phyloP scores from a whole-genome alignment of 2,329 filamentous ascomycete genomes.

The Scytalidium sp. region DNA sequence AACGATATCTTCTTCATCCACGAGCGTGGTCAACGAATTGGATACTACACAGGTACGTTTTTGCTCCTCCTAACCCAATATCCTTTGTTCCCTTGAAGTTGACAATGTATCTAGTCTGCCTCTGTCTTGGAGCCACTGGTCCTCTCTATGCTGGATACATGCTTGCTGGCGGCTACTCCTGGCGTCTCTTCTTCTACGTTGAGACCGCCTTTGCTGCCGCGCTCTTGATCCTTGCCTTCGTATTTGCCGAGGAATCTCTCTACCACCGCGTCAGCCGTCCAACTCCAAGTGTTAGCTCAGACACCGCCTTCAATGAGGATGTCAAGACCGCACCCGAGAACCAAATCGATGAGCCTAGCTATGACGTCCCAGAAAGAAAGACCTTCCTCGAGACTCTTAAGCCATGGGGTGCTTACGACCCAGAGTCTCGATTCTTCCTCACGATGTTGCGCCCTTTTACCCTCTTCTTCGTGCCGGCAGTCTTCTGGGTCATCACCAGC shows the following conservation, averaged over 20 bases:
- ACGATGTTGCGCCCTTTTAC: slow-evolving; percentile 44
- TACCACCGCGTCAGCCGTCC: slow-evolving; percentile 40
- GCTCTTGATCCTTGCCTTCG: slow-evolving; percentile 41
- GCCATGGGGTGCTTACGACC: slow-evolving; percentile 40
- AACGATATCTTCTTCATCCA: slow-evolving; percentile 45
- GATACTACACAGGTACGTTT: slow-evolving; percentile 51
- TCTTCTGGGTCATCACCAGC: slow-evolving; percentile 48
- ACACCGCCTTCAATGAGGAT: slow-evolving; percentile 1
- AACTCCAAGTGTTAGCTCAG: slow-evolving; percentile 2
- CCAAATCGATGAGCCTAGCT: slow-evolving; percentile 10
- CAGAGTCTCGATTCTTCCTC: slow-evolving; percentile 40
- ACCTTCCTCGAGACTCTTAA: slow-evolving; percentile 39
- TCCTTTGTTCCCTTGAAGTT: background rate
- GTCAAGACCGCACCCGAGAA: slow-evolving; percentile 2
- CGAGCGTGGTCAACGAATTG: slow-evolving; percentile 49
- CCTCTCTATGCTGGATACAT: slow-evolving; percentile 60
- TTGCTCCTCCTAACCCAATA: background rate
- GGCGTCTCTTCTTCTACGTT: slow-evolving; percentile 61
- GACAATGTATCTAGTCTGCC: slow-evolving; percentile 35
- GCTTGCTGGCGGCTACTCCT: slow-evolving; percentile 55
- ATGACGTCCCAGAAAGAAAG: slow-evolving; percentile 33
- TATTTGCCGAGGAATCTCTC: slow-evolving; percentile 59
- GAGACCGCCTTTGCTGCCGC: slow-evolving; percentile 48
- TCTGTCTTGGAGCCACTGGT: slow-evolving; percentile 53
- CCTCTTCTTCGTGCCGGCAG: slow-evolving; percentile 44